phyloP scores from a whole-genome alignment of 805 yeast species.

The Spathaspora sp. region DNA sequence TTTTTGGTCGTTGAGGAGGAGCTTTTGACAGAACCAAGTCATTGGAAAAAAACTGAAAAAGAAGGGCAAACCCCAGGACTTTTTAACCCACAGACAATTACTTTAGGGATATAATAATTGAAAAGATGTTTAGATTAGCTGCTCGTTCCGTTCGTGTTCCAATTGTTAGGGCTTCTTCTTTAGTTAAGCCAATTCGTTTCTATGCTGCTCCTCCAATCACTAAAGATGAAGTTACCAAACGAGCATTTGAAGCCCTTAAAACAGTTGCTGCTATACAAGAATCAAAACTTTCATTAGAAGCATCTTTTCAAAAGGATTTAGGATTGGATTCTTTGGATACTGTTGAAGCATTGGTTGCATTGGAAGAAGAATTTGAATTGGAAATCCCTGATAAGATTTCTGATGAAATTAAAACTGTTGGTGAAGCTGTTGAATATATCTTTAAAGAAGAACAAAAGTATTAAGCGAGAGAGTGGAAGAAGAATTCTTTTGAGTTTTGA shows the following conservation, averaged over 20 bases:
- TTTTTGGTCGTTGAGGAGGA: background rate
- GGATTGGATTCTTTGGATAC: slow-evolving; percentile 93
- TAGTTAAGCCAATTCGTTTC: slow-evolving; percentile 37
- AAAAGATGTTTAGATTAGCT: slow-evolving; percentile 51
- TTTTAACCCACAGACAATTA: background rate
- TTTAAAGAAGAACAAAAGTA: slow-evolving; percentile 52
- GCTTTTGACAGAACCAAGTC: background rate
- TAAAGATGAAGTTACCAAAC: slow-evolving; percentile 74
- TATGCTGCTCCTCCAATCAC: slow-evolving; percentile 66
- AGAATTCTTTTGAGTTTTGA: background rate
- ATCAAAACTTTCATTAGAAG: slow-evolving; percentile 38
- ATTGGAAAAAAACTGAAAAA: background rate
- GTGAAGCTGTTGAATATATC: slow-evolving; percentile 88
- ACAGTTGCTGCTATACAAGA: slow-evolving; percentile 47
- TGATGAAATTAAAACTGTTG: slow-evolving; percentile 89
- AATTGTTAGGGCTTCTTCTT: slow-evolving; percentile 24
- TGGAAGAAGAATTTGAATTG: slow-evolving; percentile 85
- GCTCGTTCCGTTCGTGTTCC: slow-evolving; percentile 39
- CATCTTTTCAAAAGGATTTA: slow-evolving; percentile 65
- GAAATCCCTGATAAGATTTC: slow-evolving; percentile 88
- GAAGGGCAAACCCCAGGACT: background rate
- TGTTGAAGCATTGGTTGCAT: slow-evolving; percentile 92
- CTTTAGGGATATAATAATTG: background rate
- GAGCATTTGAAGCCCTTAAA: slow-evolving; percentile 78
- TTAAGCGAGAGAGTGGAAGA: background rate